Conservation (phyloP, 1,139 yeast species). For the Geotrichum citri-aurantii region DNA sequence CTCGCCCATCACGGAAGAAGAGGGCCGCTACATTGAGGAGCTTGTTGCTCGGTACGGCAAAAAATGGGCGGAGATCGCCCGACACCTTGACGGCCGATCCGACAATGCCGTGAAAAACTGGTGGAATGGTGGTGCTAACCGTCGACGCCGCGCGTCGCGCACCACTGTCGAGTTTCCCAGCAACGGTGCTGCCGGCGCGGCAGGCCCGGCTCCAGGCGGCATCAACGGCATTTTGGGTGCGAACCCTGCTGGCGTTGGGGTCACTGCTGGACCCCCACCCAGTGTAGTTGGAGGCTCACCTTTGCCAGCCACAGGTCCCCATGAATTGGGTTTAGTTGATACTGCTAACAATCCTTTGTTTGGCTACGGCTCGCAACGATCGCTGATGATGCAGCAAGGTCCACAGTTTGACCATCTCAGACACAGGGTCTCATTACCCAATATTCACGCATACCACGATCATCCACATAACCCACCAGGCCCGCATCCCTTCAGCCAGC, state of each 20-base stretch:
- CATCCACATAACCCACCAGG: conserved; percentile 1
- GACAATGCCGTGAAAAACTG: conserved; percentile 92
- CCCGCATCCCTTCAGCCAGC: conserved; percentile 9
- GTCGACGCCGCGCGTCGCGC: conserved; percentile 52
- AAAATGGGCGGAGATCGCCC: conserved; percentile 91
- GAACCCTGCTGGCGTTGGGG: background rate
- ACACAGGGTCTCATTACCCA: conserved; percentile 31
- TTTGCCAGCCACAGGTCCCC: background rate
- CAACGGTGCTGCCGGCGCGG: conserved; percentile 1
- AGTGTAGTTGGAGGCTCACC: background rate
- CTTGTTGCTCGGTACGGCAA: conserved; percentile 77
- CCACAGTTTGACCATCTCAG: conserved; percentile 20
- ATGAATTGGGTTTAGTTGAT: background rate
- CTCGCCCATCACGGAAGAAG: conserved; percentile 77
- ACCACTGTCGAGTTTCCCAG: conserved; percentile 8
- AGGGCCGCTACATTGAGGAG: conserved; percentile 74
- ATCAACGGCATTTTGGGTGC: background rate
- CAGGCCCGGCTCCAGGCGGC: conserved; percentile 5
- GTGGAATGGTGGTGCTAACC: conserved; percentile 94
- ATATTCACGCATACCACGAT: conserved; percentile 25
- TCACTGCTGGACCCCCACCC: background rate
- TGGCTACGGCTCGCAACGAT: background rate
- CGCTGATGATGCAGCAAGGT: background rate
- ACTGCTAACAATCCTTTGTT: conserved; percentile 2
- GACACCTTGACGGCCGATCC: conserved; percentile 78